Evolutionary conservation across 805 yeast genomes (phyloP).

Genomic region (Metschnikowia henanensis): DNA sequence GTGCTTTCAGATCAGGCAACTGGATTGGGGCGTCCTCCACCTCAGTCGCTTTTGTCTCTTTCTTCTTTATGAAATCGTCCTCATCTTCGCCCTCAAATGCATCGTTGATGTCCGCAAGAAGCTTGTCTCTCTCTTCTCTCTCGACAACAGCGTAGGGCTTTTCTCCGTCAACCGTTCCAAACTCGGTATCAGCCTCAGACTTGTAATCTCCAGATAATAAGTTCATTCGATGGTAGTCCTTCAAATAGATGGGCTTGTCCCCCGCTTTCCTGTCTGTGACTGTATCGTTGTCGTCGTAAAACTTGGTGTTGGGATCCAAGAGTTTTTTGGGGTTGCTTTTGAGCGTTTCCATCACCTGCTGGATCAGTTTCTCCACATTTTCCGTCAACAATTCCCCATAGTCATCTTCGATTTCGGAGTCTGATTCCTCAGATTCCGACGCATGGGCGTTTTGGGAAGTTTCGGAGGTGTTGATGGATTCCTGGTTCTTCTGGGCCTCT

Average conservation of each 20-base stretch:
- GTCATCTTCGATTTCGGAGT: constrained; percentile 82
- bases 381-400: constrained; percentile 85
- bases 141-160: constrained; percentile 77
- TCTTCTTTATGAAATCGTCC: constrained; percentile 59
- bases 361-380: constrained; percentile 79
- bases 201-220: constrained; percentile 65
- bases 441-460: constrained; percentile 26
- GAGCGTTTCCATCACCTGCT: constrained; percentile 68
- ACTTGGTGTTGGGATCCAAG: constrained; percentile 66
- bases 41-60: constrained; percentile 33
- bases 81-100: constrained; percentile 51
- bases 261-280: constrained; percentile 16
- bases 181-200: constrained; percentile 47
- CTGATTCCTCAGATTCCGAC: constrained; percentile 38
- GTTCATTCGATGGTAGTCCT: constrained; percentile 89
- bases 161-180: constrained; percentile 48
- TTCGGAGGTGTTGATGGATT: constrained; percentile 21
- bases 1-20: constrained; percentile 59
- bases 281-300: constrained; percentile 67
- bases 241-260: constrained; percentile 77
- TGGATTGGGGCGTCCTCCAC: constrained; percentile 21
- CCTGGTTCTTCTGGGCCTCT: background rate
- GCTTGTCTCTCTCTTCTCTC: constrained; percentile 67
- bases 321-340: constrained; percentile 64
- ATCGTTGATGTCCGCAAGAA: constrained; percentile 74